Percentiles rank a stretch among this genome's conserved stretches.
phyloP scores from a whole-genome alignment of 257 asterid species.

The Petunia secreta region DNA sequence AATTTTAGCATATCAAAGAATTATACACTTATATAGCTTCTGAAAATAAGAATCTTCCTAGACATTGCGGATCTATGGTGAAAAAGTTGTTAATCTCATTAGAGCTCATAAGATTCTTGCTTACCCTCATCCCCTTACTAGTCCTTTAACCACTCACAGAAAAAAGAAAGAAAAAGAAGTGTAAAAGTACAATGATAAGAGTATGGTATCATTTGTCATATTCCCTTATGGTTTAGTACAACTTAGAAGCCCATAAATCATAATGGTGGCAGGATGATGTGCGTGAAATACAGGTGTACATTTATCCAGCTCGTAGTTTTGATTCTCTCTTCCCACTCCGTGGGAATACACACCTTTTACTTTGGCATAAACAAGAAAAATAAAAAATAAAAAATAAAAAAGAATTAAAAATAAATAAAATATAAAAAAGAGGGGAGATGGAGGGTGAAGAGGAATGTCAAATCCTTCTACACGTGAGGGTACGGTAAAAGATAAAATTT shows the following conservation, averaged over 20 bases:
- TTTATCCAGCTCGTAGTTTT: background rate
- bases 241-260: background rate
- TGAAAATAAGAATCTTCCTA: constrained; percentile 18
- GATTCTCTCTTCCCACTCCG: constrained; percentile 1
- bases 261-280: background rate
- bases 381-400: background rate
- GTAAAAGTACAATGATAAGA: constrained; percentile 22
- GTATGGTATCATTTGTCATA: constrained; percentile 14
- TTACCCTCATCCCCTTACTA: constrained; percentile 18
- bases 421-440: too few relatives aligned
- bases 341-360: constrained; percentile 6
- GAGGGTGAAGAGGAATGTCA: too few relatives aligned
- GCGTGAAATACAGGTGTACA: constrained; percentile 9
- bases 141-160: constrained; percentile 18
- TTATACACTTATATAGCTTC: background rate
- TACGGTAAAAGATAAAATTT: too few relatives aligned
- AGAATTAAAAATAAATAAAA: too few relatives aligned
- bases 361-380: background rate
- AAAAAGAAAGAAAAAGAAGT: constrained; percentile 28
- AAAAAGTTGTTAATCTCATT: constrained; percentile 29
- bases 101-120: constrained; percentile 27
- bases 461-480: too few relatives aligned
- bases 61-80: constrained; percentile 20
- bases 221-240: constrained; percentile 1
- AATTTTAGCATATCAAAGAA: constrained; percentile 1